A percentile compares a stretch with the other conserved stretches of the same genome.
phyloP scores from a whole-genome alignment of 2,329 filamentous ascomycete genomes.

The Aspergillus phoenicis region DNA sequence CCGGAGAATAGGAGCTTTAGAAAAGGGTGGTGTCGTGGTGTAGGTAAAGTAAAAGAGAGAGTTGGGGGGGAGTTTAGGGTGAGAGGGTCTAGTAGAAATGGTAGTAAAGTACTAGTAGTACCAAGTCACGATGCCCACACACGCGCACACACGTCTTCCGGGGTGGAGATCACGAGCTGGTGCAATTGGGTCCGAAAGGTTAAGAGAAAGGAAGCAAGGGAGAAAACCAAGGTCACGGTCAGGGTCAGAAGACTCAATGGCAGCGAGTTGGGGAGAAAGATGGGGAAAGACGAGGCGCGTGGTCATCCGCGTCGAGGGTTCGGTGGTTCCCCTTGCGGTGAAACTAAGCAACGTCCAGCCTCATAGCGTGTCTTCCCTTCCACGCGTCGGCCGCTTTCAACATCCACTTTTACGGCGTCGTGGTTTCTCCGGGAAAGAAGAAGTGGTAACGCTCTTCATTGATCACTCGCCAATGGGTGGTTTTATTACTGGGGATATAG shows the following conservation, averaged over 20 bases:
- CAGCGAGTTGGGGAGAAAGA: background rate
- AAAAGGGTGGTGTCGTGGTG: background rate
- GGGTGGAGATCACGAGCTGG: background rate
- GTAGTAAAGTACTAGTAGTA: background rate
- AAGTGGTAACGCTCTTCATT: no score
- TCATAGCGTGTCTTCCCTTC: constrained; percentile 1
- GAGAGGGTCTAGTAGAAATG: background rate
- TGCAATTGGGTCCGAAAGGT: background rate
- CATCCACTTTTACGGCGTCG: no score
- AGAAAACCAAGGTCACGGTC: background rate
- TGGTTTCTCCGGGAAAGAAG: no score
- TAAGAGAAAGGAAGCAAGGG: background rate
- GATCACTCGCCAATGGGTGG: no score
- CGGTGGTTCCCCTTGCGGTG: constrained; percentile 3
- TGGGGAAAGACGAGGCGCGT: background rate
- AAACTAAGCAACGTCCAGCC: constrained; percentile 1
- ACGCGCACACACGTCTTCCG: background rate
- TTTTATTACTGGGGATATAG: no score
- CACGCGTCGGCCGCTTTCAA: background rate
- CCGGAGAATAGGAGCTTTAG: background rate
- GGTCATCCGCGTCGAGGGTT: constrained; percentile 6
- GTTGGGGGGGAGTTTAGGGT: background rate
- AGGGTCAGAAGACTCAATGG: constrained; percentile 11
- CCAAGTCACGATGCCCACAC: background rate
- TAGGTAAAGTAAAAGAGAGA: background rate